Evolutionary conservation across 208 protist genomes (phyloP).

Genomic region (Phytomonas francai): DNA sequence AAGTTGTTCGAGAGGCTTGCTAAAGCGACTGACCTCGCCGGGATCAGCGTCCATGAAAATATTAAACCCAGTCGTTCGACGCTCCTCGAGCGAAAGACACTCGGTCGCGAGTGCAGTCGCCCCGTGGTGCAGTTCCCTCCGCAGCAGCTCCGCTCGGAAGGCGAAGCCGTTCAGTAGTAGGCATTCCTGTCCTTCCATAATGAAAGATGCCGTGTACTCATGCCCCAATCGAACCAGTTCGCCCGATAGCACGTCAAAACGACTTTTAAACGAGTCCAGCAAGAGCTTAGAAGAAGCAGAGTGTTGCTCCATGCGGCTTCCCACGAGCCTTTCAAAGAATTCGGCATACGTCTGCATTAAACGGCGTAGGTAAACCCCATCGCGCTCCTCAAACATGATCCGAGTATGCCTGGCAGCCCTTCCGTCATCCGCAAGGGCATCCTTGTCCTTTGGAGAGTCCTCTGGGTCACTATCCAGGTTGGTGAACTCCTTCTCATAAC

Average conservation of each 20-base stretch:
- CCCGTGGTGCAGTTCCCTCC: conserved; percentile 15
- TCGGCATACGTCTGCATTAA: conserved; percentile 58
- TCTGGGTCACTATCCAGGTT: conserved; percentile 25
- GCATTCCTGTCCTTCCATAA: conserved; percentile 30
- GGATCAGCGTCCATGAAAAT: conserved; percentile 87
- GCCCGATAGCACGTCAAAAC: conserved; percentile 60
- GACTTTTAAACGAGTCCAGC: conserved; percentile 33
- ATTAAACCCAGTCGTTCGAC: conserved; percentile 64
- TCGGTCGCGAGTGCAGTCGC: background rate
- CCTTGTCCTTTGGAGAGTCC: conserved; percentile 15
- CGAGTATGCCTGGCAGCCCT: conserved; percentile 50
- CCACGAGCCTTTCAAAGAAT: conserved; percentile 61
- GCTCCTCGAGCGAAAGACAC: conserved; percentile 36
- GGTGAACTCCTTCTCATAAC: conserved; percentile 88
- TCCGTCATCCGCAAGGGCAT: too few relatives aligned
- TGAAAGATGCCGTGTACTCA: conserved; percentile 10
- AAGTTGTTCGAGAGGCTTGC: conserved; percentile 55
- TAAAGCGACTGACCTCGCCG: conserved; percentile 67
- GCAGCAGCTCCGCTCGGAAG: conserved; percentile 43
- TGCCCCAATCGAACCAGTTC: conserved; percentile 24
- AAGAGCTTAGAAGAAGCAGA: conserved; percentile 6
- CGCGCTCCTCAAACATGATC: conserved; percentile 60
- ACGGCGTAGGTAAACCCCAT: conserved; percentile 60
- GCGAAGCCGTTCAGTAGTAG: conserved; percentile 74
- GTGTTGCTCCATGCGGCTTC: conserved; percentile 17